Evolutionary conservation across 805 yeast species (phyloP).

Genomic region (Wickerhamiella hasegawae): DNA sequence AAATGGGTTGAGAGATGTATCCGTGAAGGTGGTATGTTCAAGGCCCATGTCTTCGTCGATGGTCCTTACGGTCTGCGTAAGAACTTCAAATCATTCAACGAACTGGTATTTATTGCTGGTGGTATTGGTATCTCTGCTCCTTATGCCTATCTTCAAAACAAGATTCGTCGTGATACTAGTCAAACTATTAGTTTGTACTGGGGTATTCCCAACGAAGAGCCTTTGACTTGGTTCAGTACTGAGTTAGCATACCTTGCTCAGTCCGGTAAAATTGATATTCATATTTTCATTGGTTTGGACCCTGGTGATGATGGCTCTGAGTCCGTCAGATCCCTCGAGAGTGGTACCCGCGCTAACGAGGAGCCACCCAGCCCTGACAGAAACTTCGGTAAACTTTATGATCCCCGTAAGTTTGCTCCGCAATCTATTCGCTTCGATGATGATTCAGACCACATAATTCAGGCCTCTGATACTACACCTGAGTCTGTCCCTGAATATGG

Average conservation of each 20-base stretch:
- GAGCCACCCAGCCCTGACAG: too few species aligned
- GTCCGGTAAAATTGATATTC: constrained; percentile 4
- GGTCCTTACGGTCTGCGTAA: constrained; percentile 43
- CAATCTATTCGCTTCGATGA: too few species aligned
- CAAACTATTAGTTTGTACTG: constrained; percentile 5
- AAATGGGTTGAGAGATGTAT: constrained; percentile 6
- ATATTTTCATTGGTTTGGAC: constrained; percentile 6
- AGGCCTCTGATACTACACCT: too few species aligned
- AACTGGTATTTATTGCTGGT: constrained; percentile 40
- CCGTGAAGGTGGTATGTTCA: constrained; percentile 5
- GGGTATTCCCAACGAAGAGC: constrained; percentile 7
- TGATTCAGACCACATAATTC: too few species aligned
- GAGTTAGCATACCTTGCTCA: constrained; percentile 5
- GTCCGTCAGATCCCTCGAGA: constrained; percentile 2
- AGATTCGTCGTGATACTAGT: constrained; percentile 5
- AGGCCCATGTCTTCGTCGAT: constrained; percentile 33
- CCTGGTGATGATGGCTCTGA: constrained; percentile 4
- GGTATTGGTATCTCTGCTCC: constrained; percentile 51
- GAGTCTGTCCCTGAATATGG: too few species aligned
- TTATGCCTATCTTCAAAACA: constrained; percentile 25
- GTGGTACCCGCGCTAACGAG: too few species aligned
- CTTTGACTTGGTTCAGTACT: constrained; percentile 5
- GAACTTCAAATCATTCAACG: constrained; percentile 25
- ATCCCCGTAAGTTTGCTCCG: too few species aligned
- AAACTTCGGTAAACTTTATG: too few species aligned